These are phyloP conservation scores for Nakazawaea ernobii DNA, from an alignment of 805 yeast species.

Conservation along the genomic window DNA sequence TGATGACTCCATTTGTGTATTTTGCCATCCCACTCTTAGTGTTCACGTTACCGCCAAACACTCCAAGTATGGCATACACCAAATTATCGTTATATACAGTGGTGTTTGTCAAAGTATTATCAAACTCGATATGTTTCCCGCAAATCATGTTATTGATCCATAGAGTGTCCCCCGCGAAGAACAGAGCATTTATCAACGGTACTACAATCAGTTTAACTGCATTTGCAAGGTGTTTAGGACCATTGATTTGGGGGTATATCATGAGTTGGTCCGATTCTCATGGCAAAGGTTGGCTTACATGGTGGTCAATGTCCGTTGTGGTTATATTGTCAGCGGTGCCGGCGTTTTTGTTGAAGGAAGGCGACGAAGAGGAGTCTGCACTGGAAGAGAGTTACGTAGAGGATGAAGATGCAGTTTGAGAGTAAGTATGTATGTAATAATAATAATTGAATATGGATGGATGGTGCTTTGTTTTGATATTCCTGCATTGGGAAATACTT, in stretches of 20 bases:
- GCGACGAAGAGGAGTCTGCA: neutral
- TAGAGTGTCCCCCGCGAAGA: constrained; percentile 45
- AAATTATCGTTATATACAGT: constrained; percentile 21
- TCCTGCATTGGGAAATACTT: neutral
- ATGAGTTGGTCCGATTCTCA: constrained; percentile 11
- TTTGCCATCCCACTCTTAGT: constrained; percentile 41
- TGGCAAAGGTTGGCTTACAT: constrained; percentile 12
- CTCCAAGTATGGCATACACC: constrained; percentile 1
- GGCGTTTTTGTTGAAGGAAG: constrained; percentile 3
- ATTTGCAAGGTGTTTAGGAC: constrained; percentile 51
- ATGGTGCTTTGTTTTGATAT: constrained; percentile 1
- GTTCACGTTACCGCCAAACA: constrained; percentile 28
- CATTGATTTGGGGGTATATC: constrained; percentile 49
- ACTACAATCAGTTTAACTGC: constrained; percentile 49
- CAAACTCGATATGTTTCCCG: constrained; percentile 45
- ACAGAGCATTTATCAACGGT: constrained; percentile 57
- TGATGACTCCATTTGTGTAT: constrained; percentile 40
- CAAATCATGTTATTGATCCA: constrained; percentile 48
- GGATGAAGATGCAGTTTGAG: neutral
- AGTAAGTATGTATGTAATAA: too few species aligned
- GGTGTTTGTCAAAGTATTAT: constrained; percentile 22
- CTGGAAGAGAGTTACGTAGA: neutral
- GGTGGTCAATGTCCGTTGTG: constrained; percentile 12
- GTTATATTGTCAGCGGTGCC: constrained; percentile 4
- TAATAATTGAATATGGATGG: too few species aligned